phyloP scores from a whole-genome alignment of 2,329 filamentous ascomycete species.

The Niveomyces coronatus region DNA sequence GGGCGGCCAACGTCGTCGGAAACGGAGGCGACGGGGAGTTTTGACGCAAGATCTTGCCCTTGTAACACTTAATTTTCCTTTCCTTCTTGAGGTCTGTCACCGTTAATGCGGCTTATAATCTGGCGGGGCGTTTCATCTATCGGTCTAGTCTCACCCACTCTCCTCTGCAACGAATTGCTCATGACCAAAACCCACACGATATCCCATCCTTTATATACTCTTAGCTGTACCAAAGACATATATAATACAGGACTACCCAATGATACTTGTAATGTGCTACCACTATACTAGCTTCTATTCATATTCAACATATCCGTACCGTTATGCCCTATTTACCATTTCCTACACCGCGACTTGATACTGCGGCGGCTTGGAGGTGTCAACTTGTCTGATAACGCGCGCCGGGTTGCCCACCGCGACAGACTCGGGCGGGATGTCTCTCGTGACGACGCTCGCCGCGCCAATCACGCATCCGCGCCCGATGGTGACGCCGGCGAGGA shows the following conservation, averaged over 20 bases:
- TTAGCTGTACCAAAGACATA: constrained; percentile 7
- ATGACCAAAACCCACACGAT: constrained; percentile 21
- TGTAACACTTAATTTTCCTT: neutral
- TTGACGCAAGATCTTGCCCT: constrained; percentile 20
- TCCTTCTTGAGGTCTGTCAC: neutral
- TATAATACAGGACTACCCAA: no score
- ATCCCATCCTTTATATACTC: constrained; percentile 23
- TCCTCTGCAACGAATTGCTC: constrained; percentile 9
- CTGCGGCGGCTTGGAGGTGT: constrained; percentile 11
- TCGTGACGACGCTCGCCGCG: constrained; percentile 76
- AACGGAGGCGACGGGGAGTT: constrained; percentile 52
- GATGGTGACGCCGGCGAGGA: constrained; percentile 69
- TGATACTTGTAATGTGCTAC: no score
- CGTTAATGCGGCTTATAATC: neutral
- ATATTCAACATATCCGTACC: no score
- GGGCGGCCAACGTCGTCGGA: constrained; percentile 56
- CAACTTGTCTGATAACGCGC: constrained; percentile 38
- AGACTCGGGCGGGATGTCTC: constrained; percentile 51
- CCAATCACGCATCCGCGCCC: constrained; percentile 65
- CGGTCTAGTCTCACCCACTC: constrained; percentile 2
- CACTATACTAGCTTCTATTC: no score
- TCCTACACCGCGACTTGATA: no score
- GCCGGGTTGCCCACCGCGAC: constrained; percentile 59
- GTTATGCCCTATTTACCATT: no score
- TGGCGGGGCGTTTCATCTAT: constrained; percentile 6